Evolutionary conservation across 1,284 basidiomycete species (phyloP).

Genomic region (Ceratorhiza oryzae-sativae): DNA sequence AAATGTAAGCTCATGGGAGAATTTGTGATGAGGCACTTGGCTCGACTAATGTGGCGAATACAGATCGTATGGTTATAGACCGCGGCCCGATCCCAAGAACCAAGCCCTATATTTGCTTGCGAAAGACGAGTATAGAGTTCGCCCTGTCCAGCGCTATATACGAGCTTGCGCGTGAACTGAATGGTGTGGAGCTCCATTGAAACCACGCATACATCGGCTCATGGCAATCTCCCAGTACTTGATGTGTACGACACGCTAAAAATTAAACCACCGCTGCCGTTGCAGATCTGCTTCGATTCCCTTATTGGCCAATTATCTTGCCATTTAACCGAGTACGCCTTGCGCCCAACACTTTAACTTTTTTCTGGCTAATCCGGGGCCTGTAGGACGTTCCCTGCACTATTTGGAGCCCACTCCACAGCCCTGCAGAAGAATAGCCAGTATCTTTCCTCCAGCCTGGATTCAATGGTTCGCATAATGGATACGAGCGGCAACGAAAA

Average conservation of each 20-base stretch:
- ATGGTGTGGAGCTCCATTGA: background rate
- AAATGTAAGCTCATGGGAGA: constrained; percentile 5
- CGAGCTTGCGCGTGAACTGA: constrained; percentile 11
- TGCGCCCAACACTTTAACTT: background rate
- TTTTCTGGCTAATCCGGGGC: background rate
- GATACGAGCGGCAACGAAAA: background rate
- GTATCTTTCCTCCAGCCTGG: constrained; percentile 9
- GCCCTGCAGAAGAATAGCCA: constrained; percentile 14
- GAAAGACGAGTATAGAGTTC: background rate
- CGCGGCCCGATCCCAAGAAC: background rate
- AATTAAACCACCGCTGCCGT: constrained; percentile 5
- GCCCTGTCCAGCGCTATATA: background rate
- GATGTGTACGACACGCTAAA: constrained; percentile 1
- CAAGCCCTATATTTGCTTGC: background rate
- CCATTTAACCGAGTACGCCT: constrained; percentile 22
- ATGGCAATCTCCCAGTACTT: constrained; percentile 2
- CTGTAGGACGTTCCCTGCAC: constrained; percentile 4
- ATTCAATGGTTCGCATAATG: constrained; percentile 13
- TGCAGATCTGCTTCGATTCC: constrained; percentile 18
- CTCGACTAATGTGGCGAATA: background rate
- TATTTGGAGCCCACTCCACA: constrained; percentile 15
- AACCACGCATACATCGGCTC: background rate
- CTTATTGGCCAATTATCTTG: background rate
- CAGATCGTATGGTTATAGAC: constrained; percentile 4
- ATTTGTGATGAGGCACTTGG: background rate